Evolutionary conservation across 495 filamentous ascomycete species (phyloP), one percentile per base, ranked within the genome.

Genomic region (Lentithecium fluviatile): DNA sequence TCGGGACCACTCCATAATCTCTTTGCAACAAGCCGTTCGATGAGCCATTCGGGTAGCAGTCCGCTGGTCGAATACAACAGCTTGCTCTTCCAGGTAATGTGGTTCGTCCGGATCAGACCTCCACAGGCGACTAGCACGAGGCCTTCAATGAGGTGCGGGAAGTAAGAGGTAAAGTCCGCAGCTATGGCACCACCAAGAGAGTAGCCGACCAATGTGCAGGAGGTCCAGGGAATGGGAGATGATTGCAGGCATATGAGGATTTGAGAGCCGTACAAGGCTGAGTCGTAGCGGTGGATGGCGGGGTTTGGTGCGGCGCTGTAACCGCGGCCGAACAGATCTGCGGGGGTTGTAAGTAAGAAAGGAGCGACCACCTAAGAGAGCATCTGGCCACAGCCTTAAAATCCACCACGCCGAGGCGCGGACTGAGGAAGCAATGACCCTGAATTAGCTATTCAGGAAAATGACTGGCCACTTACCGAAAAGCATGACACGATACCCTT

Each of bases 151-250:
- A 90, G 73, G 20, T 83, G 70, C 0, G 89, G 86, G 68, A 93
- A 90, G 57, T 82, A 78, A 8, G 80, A 77, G 1, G 88, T 83
- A 66, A 96, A 95, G n/a, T 83, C 78, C 10, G 85, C 84, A 11
- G 82, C 79, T 46, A 96, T 85, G 36, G 87, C 86, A 46, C 92
- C 93, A 24, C 92, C 91, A 0, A 97, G 79, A 0, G 87, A 91
- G 74, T 95, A 96, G 2, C 92, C 93, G 12, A 94, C 74, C 0
- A 96, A 71, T 4, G 77, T 77, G 11, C 8, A 4, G 73, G 73
- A 79, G 19, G 80, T 82, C 88, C 88, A 91, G 29, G 83, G 68
- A n/a, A 90, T 66, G 2, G 78, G 76, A 0, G 88, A 90, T 2
- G 89, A 90, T 19, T 83, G 75, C 20, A 95, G 76, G 12, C 82